Base-by-base conservation (phyloP, 2,329 filamentous ascomycete genomes). In the Rhytidhysteron rufulum region DNA sequence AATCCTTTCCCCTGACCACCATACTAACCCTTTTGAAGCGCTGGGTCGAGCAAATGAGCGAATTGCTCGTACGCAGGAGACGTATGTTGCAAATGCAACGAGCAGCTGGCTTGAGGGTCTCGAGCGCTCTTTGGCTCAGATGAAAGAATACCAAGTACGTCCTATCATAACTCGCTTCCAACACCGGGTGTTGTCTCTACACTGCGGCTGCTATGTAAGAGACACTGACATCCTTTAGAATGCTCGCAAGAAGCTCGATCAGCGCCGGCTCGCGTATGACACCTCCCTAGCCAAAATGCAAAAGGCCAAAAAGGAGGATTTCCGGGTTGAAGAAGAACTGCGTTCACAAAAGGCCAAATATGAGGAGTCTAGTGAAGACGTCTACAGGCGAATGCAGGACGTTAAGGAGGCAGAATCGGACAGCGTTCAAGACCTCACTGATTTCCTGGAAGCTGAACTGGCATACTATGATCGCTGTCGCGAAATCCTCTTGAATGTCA, bases 71-170 rank as follows among this genome's bases (percentile, higher is more conserved):
- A 78, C 88, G 41, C 91, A 97, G 66, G 91, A 95, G 62, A 80
- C 75, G 18, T 95, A 91, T 58, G 80, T 88, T 33, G 75, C 80
- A 24, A 79, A 86, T 55, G 85, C 88, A 47, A 94, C 86, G 13
- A 78, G 80, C 24, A 85, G 79, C 62, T 96, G 91, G 91, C 75
- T 95, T 42, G 89, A 96, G 63, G 89, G 86, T n/a, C 73, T 95
- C 17, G 91, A 97, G 65, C 77, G 89, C 50, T 94, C 86, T 19
- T 68, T 95, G 38, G 83, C 88, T 25, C 93, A 95, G 77, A 91
- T 97, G 88, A 96, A 95, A 65, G 93, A 97, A 60, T 97, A 95
- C 57, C 89, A 96, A 77, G 86, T 91, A 75, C 40, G 77, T 63
- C 37, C 19, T 16, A 34, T 8, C 40, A 13, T 25, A n/a, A n/a